Conservation (phyloP, 805 yeast species). For the Metschnikowia amazonensis region DNA sequence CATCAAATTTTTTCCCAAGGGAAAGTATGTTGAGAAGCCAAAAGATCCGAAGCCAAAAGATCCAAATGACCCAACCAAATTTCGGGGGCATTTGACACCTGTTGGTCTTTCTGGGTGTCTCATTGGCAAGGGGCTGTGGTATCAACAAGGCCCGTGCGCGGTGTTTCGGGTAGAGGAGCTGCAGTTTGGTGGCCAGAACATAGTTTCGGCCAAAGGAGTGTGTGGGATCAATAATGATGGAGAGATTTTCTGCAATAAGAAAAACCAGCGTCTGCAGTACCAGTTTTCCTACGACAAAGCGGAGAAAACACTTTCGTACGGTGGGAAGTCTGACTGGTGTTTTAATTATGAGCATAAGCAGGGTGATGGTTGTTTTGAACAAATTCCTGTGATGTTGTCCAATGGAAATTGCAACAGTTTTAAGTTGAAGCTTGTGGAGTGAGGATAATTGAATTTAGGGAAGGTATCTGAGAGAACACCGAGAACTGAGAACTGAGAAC, state of each 20-base stretch:
- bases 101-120: slow-evolving; percentile 65
- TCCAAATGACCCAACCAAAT: slow-evolving; percentile 13
- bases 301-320: slow-evolving; percentile 49
- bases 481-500: too few relatives aligned
- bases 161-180: slow-evolving; percentile 55
- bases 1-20: slow-evolving; percentile 72
- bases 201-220: slow-evolving; percentile 68
- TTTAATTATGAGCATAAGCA: slow-evolving; percentile 38
- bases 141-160: slow-evolving; percentile 80
- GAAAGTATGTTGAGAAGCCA: too few relatives aligned
- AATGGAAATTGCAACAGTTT: slow-evolving; percentile 18
- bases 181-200: slow-evolving; percentile 67
- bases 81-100: slow-evolving; percentile 40
- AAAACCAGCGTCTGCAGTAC: slow-evolving; percentile 24
- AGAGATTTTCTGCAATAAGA: slow-evolving; percentile 15
- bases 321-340: slow-evolving; percentile 62
- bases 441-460: too few relatives aligned
- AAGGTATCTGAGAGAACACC: too few relatives aligned
- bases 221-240: slow-evolving; percentile 45
- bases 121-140: slow-evolving; percentile 86
- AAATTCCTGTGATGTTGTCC: slow-evolving; percentile 48
- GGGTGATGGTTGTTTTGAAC: slow-evolving; percentile 34
- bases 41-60: slow-evolving; percentile 8
- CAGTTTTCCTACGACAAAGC: slow-evolving; percentile 57
- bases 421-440: slow-evolving; percentile 7